phyloP scores from a whole-genome alignment of 2,329 filamentous ascomycete species.

The Alternaria conjuncta region DNA sequence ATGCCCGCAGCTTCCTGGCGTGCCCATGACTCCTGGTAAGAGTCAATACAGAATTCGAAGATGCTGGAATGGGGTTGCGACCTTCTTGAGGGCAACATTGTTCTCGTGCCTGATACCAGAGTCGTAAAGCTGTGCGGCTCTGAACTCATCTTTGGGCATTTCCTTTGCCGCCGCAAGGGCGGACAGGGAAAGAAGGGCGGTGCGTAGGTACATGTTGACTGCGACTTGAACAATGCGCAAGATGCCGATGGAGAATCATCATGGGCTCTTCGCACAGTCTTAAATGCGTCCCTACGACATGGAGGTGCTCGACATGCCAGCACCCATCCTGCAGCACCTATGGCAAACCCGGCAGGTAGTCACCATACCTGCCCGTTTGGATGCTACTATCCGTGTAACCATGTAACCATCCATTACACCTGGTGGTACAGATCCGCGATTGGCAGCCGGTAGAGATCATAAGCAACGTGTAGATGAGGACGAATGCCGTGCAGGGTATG shows the following conservation, averaged over 20 bases:
- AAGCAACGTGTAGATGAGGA: slow-evolving; percentile 30
- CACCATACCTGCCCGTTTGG: slow-evolving; percentile 36
- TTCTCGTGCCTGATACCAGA: slow-evolving; percentile 49
- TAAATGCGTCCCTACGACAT: slow-evolving; percentile 25
- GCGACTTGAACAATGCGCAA: slow-evolving; percentile 5
- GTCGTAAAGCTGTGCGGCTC: slow-evolving; percentile 47
- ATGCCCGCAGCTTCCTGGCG: slow-evolving; percentile 41
- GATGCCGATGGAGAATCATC: neutral
- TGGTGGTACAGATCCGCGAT: slow-evolving; percentile 25
- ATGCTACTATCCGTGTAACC: slow-evolving; percentile 21
- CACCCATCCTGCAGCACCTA: slow-evolving; percentile 15
- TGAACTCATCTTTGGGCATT: slow-evolving; percentile 43
- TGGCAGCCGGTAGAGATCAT: slow-evolving; percentile 20
- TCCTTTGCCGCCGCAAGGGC: slow-evolving; percentile 45
- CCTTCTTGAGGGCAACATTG: slow-evolving; percentile 44
- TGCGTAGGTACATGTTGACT: slow-evolving; percentile 38
- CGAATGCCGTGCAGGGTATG: slow-evolving; percentile 21
- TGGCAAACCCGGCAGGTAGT: slow-evolving; percentile 40
- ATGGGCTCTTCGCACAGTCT: slow-evolving; percentile 12
- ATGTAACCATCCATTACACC: slow-evolving; percentile 17
- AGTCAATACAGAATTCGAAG: slow-evolving; percentile 22
- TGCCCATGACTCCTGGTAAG: slow-evolving; percentile 46
- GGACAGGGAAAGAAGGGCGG: slow-evolving; percentile 40
- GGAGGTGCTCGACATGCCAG: slow-evolving; percentile 18
- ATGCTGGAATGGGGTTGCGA: slow-evolving; percentile 7